A percentile compares a stretch with the other conserved stretches of the same genome.
Conservation (phyloP, 2,329 filamentous ascomycete genomes). For the Emmonsiellopsis sp. region DNA sequence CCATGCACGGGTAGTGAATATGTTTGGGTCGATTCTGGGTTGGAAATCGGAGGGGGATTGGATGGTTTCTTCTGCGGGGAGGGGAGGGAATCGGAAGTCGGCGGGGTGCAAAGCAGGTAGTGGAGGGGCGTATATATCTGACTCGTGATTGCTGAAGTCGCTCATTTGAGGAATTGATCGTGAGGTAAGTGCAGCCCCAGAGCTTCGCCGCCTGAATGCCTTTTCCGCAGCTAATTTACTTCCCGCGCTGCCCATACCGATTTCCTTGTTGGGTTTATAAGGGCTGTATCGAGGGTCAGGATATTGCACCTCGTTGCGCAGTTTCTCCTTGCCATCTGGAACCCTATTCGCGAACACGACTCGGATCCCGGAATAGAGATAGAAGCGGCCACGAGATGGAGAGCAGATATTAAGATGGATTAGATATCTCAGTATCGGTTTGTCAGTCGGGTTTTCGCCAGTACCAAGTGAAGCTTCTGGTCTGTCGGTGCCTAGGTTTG, state of each 20-base stretch:
- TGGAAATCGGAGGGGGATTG: background rate
- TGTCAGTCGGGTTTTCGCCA: slow-evolving; percentile 33
- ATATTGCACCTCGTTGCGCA: slow-evolving; percentile 79
- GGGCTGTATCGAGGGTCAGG: slow-evolving; percentile 79
- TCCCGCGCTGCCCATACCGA: slow-evolving; percentile 30
- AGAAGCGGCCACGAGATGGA: slow-evolving; percentile 71
- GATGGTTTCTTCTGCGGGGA: slow-evolving; percentile 1
- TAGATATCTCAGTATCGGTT: slow-evolving; percentile 74
- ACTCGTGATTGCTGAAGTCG: background rate
- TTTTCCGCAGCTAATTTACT: slow-evolving; percentile 51
- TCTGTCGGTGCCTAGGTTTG: slow-evolving; percentile 40
- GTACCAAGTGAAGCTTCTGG: slow-evolving; percentile 43
- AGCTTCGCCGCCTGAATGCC: slow-evolving; percentile 48
- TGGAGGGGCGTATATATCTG: background rate
- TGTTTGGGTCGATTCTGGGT: background rate
- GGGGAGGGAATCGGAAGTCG: slow-evolving; percentile 17
- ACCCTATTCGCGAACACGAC: slow-evolving; percentile 96
- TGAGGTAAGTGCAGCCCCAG: slow-evolving; percentile 32
- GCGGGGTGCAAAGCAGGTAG: slow-evolving; percentile 7
- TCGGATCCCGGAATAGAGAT: slow-evolving; percentile 81
- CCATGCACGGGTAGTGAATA: background rate
- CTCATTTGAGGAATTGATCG: slow-evolving; percentile 9
- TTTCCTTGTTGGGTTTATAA: slow-evolving; percentile 59
- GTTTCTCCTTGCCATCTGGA: slow-evolving; percentile 85
- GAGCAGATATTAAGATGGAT: slow-evolving; percentile 91